Base-by-base conservation (phyloP, 2,329 filamentous ascomycete genomes). In the Fusarium protoensiforme region DNA sequence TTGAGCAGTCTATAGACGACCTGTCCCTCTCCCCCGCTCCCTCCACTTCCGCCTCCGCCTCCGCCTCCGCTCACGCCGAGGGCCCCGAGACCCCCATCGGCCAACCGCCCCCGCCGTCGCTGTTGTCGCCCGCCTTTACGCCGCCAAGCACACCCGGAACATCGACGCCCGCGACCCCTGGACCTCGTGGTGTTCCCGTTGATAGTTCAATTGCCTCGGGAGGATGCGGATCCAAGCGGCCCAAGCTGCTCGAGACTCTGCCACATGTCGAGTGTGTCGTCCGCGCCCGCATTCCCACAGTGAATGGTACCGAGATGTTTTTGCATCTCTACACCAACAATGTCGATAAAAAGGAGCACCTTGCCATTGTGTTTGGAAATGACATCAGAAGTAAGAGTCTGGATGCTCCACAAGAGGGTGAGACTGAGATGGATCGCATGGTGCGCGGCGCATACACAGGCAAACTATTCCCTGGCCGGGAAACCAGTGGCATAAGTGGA, bases 351-450 rank as follows among this genome's bases (percentile, higher is more conserved):
- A 99, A 99, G 83, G 96, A 99, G 80, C 96, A 99, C 81, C 85
- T 99, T 60, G 96, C 96, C 20, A 98, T 99, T 79, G 96, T 99
- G 0, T 99, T 99, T 82, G 96, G 96, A 3, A 92, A 92, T 67
- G 87, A 92, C 56, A 98, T 98, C 75, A 89, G 96, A 81, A 90
- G 91, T 85, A 81, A 88, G 83, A 91, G 89, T 61, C 85, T 97
- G 10, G 93, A 96, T 80, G 91, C 91, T 16, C 88, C 89, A 48
- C 85, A 92, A 29, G 89, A 92, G 20, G 93, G 93, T 10, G 94
- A 97, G 85, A 95, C 93, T 2, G 94, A 97, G 82, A 90, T 94
- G 85, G 94, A 96, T 80, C 91, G 96, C 72, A 97, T 99, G 92
- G 96, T 98, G 61, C 87, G 96, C 63, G 96, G 96, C 39, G 96